phyloP scores from a whole-genome alignment of 768 basidiomycete genomes.

The Pleurotus sapidus region DNA sequence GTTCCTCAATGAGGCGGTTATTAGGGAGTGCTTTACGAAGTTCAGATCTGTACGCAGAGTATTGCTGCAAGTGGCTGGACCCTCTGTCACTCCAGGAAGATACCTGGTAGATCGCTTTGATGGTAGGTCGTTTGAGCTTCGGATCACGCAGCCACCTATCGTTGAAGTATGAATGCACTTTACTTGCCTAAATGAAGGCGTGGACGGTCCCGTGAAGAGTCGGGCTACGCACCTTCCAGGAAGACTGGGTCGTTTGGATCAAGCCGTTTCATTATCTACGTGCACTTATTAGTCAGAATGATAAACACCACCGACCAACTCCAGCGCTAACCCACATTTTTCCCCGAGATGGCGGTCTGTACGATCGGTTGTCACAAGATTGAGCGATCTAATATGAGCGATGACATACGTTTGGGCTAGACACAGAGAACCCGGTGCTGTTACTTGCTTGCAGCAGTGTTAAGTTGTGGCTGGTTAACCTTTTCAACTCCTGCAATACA shows the following conservation, averaged over 20 bases:
- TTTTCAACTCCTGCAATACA: background rate
- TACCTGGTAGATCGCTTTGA: conserved; percentile 3
- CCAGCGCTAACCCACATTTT: too few species aligned
- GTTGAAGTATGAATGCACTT: background rate
- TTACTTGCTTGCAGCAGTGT: background rate
- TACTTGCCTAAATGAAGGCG: background rate
- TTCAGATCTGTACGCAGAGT: background rate
- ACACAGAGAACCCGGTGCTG: too few species aligned
- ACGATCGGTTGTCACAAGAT: too few species aligned
- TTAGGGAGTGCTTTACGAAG: background rate
- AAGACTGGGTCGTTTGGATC: background rate
- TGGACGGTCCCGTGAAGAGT: background rate
- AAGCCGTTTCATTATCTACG: background rate
- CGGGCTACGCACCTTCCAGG: background rate
- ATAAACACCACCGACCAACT: background rate
- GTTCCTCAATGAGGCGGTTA: conserved; percentile 3
- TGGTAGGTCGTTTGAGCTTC: background rate
- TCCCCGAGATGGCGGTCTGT: too few species aligned
- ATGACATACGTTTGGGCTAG: too few species aligned
- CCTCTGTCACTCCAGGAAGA: background rate
- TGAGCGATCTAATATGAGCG: too few species aligned
- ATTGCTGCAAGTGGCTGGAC: background rate
- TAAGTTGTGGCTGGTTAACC: background rate
- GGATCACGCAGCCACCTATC: background rate
- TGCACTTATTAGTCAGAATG: background rate